phyloP scores from a whole-genome alignment of 1,284 basidiomycete species.

The Cutaneotrichosporon sp. region DNA sequence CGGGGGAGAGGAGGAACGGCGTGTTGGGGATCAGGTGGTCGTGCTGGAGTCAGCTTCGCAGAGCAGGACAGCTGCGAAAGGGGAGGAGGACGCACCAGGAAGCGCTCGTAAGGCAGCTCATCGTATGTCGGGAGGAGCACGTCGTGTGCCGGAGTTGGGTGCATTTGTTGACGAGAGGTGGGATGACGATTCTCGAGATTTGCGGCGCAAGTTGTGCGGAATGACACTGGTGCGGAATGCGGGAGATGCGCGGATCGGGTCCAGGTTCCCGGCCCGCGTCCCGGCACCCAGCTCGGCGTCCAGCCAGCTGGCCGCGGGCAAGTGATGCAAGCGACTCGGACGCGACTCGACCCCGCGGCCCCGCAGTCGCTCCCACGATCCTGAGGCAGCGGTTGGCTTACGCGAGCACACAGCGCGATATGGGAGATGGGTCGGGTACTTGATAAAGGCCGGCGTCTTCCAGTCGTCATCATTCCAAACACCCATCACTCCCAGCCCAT shows the following conservation, averaged over 20 bases:
- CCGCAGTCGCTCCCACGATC: too few species aligned
- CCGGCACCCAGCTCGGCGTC: too few species aligned
- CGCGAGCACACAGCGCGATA: not conserved
- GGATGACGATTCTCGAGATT: not conserved
- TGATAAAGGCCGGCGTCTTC: not conserved
- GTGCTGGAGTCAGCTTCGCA: slow-evolving; percentile 29
- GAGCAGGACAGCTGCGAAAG: too few species aligned
- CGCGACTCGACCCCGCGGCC: too few species aligned
- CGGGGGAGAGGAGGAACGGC: slow-evolving; percentile 42
- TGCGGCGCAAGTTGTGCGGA: too few species aligned
- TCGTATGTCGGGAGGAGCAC: slow-evolving; percentile 24
- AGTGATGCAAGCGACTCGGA: not conserved
- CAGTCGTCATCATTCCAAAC: not conserved
- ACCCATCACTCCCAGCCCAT: not conserved
- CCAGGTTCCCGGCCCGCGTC: too few species aligned
- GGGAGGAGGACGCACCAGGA: slow-evolving; percentile 26
- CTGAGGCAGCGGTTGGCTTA: not conserved
- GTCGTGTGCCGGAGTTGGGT: not conserved
- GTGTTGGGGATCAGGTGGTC: slow-evolving; percentile 46
- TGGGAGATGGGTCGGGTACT: not conserved
- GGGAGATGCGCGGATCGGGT: not conserved
- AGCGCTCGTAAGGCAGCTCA: slow-evolving; percentile 13
- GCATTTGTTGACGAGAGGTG: not conserved
- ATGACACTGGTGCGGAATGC: not conserved
- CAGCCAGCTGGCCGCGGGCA: not conserved